These are phyloP conservation scores for Echinochloa phyllopogon DNA, from an alignment of 176 grass and related monocot genomes.

Conservation along the genomic window DNA sequence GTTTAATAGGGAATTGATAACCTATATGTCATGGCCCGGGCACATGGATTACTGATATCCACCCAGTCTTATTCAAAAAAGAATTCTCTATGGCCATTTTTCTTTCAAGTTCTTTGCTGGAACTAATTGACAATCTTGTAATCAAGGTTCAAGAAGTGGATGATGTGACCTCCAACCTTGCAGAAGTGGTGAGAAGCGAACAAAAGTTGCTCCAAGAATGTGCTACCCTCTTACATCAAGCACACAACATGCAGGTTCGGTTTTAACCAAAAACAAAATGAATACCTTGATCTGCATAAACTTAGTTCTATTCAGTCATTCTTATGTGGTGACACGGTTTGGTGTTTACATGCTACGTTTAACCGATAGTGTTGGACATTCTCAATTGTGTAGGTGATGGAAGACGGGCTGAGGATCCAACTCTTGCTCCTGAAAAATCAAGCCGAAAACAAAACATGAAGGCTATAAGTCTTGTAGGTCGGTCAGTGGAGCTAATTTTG, in stretches of 20 bases:
- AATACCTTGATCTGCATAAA: neutral
- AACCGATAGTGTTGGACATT: neutral
- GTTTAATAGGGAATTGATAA: neutral
- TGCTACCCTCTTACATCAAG: slow-evolving; percentile 50
- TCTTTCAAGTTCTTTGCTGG: neutral
- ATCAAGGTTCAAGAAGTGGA: slow-evolving; percentile 51
- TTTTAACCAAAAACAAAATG: neutral
- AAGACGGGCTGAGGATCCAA: slow-evolving; percentile 50
- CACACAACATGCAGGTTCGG: slow-evolving; percentile 54
- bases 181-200: slow-evolving; percentile 30
- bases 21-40: neutral
- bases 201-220: slow-evolving; percentile 50
- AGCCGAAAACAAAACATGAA: slow-evolving; percentile 19
- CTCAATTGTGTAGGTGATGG: slow-evolving; percentile 43
- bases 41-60: neutral
- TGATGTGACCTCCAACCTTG: slow-evolving; percentile 43
- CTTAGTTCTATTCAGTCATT: neutral
- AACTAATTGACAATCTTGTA: slow-evolving; percentile 10
- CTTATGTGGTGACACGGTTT: neutral
- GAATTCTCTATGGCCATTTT: neutral
- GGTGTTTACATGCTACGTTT: neutral
- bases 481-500: neutral
- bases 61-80: neutral
- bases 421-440: slow-evolving; percentile 41
- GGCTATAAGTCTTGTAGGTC: neutral